Percentiles rank a stretch among this genome's conserved stretches.
phyloP scores from a whole-genome alignment of 176 grass and related monocot species.

The Areca catechu region DNA sequence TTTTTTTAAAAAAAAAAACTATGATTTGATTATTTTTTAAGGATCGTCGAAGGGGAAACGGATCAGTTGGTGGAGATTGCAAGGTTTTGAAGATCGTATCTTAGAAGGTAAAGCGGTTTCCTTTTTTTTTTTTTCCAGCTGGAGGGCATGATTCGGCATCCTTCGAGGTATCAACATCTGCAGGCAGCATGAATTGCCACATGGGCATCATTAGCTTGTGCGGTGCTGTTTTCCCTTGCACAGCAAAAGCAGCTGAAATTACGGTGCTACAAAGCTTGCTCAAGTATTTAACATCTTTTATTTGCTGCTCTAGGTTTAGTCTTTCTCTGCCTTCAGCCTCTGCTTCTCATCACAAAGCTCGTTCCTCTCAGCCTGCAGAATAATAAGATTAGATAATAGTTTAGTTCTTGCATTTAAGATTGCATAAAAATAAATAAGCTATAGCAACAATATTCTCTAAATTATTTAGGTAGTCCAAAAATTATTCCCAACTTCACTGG shows the following conservation, averaged over 20 bases:
- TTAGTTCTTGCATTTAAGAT: no score
- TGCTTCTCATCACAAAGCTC: constrained; percentile 41
- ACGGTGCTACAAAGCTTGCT: constrained; percentile 31
- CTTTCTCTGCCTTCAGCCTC: constrained; percentile 40
- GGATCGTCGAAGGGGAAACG: no score
- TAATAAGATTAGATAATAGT: neutral
- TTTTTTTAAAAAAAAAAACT: no score
- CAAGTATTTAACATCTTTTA: constrained; percentile 21
- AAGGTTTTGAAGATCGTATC: no score
- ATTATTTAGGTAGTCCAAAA: no score
- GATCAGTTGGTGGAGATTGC: no score
- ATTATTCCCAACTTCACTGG: no score
- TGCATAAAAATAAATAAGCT: no score
- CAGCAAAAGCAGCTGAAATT: constrained; percentile 53
- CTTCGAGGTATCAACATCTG: constrained; percentile 79
- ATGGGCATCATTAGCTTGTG: constrained; percentile 97
- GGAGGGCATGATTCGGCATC: constrained; percentile 72
- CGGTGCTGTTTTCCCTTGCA: constrained; percentile 34
- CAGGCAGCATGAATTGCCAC: constrained; percentile 95
- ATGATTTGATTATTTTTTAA: no score
- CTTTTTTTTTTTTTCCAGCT: no score
- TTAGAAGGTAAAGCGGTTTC: no score
- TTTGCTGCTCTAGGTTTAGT: constrained; percentile 33
- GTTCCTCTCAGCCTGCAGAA: constrained; percentile 32
- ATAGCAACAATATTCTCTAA: no score